These are phyloP conservation scores for Mentha longifolia DNA, from an alignment of 257 asterid species.

Conservation along the genomic window DNA sequence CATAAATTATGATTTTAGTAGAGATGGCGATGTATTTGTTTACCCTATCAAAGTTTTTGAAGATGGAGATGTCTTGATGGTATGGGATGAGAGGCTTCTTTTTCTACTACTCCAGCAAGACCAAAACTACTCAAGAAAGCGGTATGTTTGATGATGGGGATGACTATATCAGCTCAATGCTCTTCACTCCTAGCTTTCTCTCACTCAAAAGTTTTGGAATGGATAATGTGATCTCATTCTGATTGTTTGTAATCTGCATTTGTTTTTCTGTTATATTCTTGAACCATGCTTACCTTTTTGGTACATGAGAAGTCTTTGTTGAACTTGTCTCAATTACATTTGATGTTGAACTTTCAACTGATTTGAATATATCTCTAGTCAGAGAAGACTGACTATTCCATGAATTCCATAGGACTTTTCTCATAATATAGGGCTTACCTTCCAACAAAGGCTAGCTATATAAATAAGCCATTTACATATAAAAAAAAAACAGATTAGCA, in stretches of 20 bases:
- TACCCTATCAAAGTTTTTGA: neutral
- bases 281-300: too few species aligned
- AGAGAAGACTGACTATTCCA: neutral
- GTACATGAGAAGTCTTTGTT: neutral
- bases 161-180: neutral
- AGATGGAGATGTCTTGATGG: neutral
- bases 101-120: neutral
- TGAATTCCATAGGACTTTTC: neutral
- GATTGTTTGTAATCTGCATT: neutral
- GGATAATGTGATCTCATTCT: neutral
- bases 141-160: neutral
- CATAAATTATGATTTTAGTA: neutral
- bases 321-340: neutral
- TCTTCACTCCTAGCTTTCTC: neutral
- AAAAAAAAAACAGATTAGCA: neutral
- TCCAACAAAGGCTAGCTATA: neutral
- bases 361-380: neutral
- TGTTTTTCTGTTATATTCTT: too few species aligned
- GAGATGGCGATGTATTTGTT: neutral
- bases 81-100: neutral
- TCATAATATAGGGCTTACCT: neutral
- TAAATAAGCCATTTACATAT: neutral
- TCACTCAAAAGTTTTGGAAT: neutral
- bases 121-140: neutral
- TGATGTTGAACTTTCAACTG: neutral